Evolutionary conservation across 441 rosid species (phyloP).

Genomic region (Capsella rubella): DNA sequence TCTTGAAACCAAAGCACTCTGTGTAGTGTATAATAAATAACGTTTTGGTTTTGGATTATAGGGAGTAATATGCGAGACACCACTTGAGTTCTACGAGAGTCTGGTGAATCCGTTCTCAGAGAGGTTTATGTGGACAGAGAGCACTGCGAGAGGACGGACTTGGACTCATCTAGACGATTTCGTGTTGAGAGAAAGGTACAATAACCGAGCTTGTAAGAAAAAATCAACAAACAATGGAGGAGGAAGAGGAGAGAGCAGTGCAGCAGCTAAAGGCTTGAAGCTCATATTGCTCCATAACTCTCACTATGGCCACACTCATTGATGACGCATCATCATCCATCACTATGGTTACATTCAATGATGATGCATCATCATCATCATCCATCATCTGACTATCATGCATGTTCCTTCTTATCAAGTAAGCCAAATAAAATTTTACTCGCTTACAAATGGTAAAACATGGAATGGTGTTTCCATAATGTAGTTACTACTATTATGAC

Average conservation of each 20-base stretch:
- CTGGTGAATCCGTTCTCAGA: constrained; percentile 86
- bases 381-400: constrained; percentile 16
- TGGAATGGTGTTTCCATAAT: constrained; percentile 6
- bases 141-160: constrained; percentile 82
- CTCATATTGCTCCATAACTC: constrained; percentile 79
- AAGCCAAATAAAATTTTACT: constrained; percentile 23
- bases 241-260: constrained; percentile 30
- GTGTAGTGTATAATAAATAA: background rate
- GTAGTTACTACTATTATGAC: background rate
- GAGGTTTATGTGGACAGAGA: constrained; percentile 87
- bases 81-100: constrained; percentile 68
- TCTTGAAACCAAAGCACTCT: background rate
- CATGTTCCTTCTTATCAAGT: constrained; percentile 7
- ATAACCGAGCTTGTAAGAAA: constrained; percentile 45
- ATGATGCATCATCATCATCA: constrained; percentile 20
- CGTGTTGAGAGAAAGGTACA: constrained; percentile 61
- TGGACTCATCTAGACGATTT: constrained; percentile 75
- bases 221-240: constrained; percentile 48
- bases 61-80: constrained; percentile 88
- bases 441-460: constrained; percentile 22
- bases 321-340: constrained; percentile 20
- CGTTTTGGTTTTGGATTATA: constrained; percentile 39
- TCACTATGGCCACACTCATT: constrained; percentile 51
- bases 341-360: constrained; percentile 44
- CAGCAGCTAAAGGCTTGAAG: constrained; percentile 73